These are phyloP conservation scores for Brassica incana DNA, from an alignment of 345 rosid species.

Conservation along the genomic window DNA sequence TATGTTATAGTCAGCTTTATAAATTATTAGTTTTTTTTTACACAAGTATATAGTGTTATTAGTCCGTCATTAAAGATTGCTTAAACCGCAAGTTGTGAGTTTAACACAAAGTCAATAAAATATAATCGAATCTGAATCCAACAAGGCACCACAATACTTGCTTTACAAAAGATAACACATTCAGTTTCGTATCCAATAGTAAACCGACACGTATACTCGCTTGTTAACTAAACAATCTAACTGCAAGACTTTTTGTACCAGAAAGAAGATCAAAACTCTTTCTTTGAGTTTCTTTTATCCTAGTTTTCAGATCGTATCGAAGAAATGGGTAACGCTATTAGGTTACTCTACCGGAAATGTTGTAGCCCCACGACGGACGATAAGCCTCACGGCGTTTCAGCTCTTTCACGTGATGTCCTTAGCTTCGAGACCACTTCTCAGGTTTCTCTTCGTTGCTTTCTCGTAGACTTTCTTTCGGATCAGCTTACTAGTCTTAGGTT, in stretches of 20 bases:
- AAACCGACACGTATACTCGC: slow-evolving; percentile 20
- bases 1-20: neutral
- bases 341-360: slow-evolving; percentile 51
- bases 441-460: slow-evolving; percentile 42
- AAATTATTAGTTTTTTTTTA: neutral
- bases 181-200: neutral
- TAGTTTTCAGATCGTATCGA: slow-evolving; percentile 7
- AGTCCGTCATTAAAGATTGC: slow-evolving; percentile 9
- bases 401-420: slow-evolving; percentile 72
- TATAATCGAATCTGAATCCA: slow-evolving; percentile 16
- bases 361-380: slow-evolving; percentile 47
- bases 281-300: neutral
- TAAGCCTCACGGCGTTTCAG: slow-evolving; percentile 58
- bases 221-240: slow-evolving; percentile 22
- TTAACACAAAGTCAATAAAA: slow-evolving; percentile 7
- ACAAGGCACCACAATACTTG: slow-evolving; percentile 23
- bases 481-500: neutral
- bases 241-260: slow-evolving; percentile 32
- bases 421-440: slow-evolving; percentile 77
- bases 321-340: slow-evolving; percentile 59
- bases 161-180: neutral
- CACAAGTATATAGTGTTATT: neutral
- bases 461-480: neutral
- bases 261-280: slow-evolving; percentile 24
- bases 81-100: slow-evolving; percentile 9